Percentiles rank a stretch among this genome's conserved stretches.
Conservation (phyloP, 2,329 filamentous ascomycete genomes). For the Paraphoma sp. region DNA sequence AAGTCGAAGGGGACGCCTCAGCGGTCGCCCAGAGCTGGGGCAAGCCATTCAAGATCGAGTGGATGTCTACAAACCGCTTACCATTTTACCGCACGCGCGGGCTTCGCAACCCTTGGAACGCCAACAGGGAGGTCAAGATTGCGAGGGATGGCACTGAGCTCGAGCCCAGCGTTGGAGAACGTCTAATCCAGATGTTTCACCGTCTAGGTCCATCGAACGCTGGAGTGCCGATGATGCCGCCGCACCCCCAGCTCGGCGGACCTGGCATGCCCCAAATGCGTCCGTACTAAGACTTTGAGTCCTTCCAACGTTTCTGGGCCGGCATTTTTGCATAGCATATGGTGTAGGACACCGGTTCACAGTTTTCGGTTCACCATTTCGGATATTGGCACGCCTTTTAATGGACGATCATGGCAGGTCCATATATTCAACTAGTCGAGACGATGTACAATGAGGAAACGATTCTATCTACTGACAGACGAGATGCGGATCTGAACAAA, state of each 20-base stretch:
- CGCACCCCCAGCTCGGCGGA: conserved; percentile 23
- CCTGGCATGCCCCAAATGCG: conserved; percentile 38
- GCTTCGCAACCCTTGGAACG: conserved; percentile 91
- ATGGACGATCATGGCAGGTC: conserved; percentile 15
- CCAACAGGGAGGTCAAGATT: conserved; percentile 94
- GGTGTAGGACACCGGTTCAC: not conserved
- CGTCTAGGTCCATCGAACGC: conserved; percentile 39
- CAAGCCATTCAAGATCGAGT: conserved; percentile 89
- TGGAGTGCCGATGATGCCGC: conserved; percentile 25
- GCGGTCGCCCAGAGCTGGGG: conserved; percentile 73
- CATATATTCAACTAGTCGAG: conserved; percentile 11
- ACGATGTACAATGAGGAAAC: conserved; percentile 18
- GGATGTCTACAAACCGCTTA: conserved; percentile 81
- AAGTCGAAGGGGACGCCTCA: conserved; percentile 49
- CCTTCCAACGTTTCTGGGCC: not conserved
- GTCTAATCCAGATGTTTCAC: conserved; percentile 78
- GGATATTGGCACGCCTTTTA: conserved; percentile 2
- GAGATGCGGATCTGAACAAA: conserved; percentile 2
- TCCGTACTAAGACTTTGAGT: conserved; percentile 24
- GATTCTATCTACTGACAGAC: conserved; percentile 8
- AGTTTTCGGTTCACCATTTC: not conserved
- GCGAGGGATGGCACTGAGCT: conserved; percentile 93
- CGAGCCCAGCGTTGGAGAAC: conserved; percentile 79
- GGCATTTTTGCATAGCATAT: conserved; percentile 7
- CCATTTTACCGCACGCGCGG: conserved; percentile 90